Conservation (phyloP, 1,139 yeast genomes). For the Lizanozyma gosingica region DNA sequence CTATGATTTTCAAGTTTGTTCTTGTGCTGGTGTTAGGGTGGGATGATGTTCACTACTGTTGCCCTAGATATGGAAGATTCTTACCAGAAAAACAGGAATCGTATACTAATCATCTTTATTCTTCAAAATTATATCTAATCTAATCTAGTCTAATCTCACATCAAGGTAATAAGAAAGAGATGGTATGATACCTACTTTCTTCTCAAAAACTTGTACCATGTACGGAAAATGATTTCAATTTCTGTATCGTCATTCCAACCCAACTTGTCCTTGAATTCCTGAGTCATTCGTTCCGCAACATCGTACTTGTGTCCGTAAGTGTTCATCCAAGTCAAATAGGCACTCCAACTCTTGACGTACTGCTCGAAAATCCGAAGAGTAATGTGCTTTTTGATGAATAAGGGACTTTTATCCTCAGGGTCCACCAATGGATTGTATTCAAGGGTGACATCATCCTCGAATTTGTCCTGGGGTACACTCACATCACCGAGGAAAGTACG, state of each 20-base stretch:
- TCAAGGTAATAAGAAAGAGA: no score
- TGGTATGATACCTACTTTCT: no score
- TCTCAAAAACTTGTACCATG: conserved; percentile 37
- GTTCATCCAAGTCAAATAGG: conserved; percentile 58
- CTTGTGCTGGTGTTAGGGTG: no score
- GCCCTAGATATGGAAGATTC: no score
- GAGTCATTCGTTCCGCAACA: conserved; percentile 33
- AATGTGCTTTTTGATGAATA: conserved; percentile 31
- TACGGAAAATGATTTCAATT: conserved; percentile 49
- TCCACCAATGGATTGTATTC: conserved; percentile 28
- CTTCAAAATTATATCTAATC: no score
- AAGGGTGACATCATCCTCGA: conserved; percentile 28
- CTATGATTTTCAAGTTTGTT: no score
- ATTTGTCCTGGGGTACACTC: conserved; percentile 31
- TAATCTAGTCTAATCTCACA: no score
- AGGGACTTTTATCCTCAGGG: conserved; percentile 18
- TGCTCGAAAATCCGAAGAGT: conserved; percentile 35
- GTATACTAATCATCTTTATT: no score
- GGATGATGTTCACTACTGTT: no score
- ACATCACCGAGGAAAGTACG: conserved; percentile 34
- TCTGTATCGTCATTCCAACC: conserved; percentile 38
- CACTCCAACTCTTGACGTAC: conserved; percentile 61
- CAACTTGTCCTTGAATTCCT: conserved; percentile 29
- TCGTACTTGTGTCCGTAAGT: conserved; percentile 22
- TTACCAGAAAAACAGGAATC: no score